Conservation (phyloP, 257 asterid species). For the Anisodus tanguticus region DNA sequence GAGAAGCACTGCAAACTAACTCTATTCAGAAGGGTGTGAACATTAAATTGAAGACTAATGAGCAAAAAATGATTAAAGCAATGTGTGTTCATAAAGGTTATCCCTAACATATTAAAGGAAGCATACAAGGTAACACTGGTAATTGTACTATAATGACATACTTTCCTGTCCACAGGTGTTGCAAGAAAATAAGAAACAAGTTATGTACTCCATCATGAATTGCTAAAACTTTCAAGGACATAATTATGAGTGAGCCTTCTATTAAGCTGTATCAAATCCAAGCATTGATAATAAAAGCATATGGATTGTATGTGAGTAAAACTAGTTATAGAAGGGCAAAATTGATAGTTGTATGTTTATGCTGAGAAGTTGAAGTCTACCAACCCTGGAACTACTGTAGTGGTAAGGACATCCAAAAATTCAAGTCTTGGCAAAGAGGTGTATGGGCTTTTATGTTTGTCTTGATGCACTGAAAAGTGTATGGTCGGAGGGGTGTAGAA, state of each 20-base stretch:
- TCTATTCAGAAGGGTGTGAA: background rate
- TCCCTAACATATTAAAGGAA: slow-evolving; percentile 36
- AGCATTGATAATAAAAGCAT: background rate
- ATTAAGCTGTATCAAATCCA: background rate
- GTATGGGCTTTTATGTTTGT: background rate
- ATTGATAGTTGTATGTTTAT: background rate
- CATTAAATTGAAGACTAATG: background rate
- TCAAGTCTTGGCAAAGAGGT: background rate
- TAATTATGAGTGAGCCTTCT: background rate
- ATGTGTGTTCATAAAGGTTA: background rate
- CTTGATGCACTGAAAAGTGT: background rate
- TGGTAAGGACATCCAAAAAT: background rate
- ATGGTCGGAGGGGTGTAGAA: background rate
- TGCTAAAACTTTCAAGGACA: background rate
- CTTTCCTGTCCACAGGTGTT: background rate
- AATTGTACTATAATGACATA: background rate
- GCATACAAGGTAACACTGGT: background rate
- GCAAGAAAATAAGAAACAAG: background rate
- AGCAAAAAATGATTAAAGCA: background rate
- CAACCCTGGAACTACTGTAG: background rate
- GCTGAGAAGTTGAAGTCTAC: background rate
- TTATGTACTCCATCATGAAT: background rate
- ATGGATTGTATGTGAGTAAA: background rate
- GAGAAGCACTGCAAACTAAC: background rate
- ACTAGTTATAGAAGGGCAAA: background rate